These are phyloP conservation scores for Trichosporon ovoides DNA, from an alignment of 1,284 basidiomycete genomes.

Conservation along the genomic window DNA sequence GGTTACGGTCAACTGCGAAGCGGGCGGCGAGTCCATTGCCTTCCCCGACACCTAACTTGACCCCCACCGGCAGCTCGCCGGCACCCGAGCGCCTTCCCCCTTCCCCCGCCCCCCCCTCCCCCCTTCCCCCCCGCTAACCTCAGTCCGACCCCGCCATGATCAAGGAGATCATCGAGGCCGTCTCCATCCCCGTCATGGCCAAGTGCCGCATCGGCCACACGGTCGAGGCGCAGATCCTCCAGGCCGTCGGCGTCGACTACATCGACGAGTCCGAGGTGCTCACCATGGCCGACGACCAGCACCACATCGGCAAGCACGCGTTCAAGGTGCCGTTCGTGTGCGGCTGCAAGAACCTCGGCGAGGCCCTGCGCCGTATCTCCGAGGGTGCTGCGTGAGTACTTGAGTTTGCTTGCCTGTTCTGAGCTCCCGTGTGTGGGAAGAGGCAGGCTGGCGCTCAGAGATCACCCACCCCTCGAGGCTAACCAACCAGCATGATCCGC, in stretches of 20 bases:
- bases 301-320: constrained; percentile 73
- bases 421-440: too few species aligned
- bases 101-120: too few species aligned
- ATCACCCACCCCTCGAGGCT: too few species aligned
- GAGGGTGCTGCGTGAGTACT: constrained; percentile 77
- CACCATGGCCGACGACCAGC: constrained; percentile 88
- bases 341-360: constrained; percentile 60
- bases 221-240: constrained; percentile 93
- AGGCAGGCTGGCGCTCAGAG: too few species aligned
- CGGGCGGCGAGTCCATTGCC: too few species aligned
- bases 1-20: too few species aligned
- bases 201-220: constrained; percentile 85
- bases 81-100: too few species aligned
- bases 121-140: too few species aligned
- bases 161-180: constrained; percentile 86
- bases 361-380: constrained; percentile 91
- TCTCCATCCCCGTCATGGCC: constrained; percentile 68
- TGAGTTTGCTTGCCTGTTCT: too few species aligned
- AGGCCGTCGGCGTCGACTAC: constrained; percentile 93
- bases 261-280: constrained; percentile 97
- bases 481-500: constrained; percentile 61
- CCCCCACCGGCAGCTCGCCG: too few species aligned
- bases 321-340: constrained; percentile 72
- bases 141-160: constrained; percentile 95
- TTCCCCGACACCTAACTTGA: too few species aligned